phyloP scores from a whole-genome alignment of 495 filamentous ascomycete genomes.

The Talaromyces proteolyticus region DNA sequence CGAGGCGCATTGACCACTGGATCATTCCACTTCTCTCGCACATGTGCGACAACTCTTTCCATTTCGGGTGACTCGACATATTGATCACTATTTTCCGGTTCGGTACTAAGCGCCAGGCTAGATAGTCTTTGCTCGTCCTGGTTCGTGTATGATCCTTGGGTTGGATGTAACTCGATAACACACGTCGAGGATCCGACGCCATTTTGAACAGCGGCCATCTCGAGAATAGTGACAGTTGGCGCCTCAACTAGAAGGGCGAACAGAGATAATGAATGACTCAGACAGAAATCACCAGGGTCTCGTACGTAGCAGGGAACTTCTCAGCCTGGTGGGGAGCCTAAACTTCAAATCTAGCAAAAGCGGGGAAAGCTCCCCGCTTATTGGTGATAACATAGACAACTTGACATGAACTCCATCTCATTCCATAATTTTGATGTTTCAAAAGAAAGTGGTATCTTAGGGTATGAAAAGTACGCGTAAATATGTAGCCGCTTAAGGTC shows the following conservation, averaged over 20 bases:
- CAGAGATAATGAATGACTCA: too few species aligned
- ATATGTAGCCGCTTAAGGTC: background rate
- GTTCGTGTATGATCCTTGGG: background rate
- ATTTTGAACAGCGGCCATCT: background rate
- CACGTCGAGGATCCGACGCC: background rate
- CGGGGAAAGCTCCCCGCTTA: background rate
- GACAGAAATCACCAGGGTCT: too few species aligned
- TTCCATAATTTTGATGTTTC: too few species aligned
- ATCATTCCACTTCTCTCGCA: slow-evolving; percentile 59
- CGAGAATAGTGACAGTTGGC: background rate
- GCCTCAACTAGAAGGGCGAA: background rate
- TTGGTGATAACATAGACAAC: too few species aligned
- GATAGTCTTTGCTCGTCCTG: background rate
- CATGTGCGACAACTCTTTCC: slow-evolving; percentile 2
- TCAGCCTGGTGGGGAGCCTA: background rate
- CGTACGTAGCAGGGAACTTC: too few species aligned
- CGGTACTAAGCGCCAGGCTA: background rate
- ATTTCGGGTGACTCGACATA: background rate
- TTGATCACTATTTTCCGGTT: background rate
- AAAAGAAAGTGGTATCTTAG: background rate
- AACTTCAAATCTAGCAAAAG: background rate
- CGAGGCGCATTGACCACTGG: slow-evolving; percentile 60
- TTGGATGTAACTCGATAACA: background rate
- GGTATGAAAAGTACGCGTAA: background rate
- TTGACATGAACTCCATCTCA: background rate